Evolutionary conservation across 345 rosid species (phyloP), one percentile per base, ranked within the genome.

Genomic region (Salix purpurea): DNA sequence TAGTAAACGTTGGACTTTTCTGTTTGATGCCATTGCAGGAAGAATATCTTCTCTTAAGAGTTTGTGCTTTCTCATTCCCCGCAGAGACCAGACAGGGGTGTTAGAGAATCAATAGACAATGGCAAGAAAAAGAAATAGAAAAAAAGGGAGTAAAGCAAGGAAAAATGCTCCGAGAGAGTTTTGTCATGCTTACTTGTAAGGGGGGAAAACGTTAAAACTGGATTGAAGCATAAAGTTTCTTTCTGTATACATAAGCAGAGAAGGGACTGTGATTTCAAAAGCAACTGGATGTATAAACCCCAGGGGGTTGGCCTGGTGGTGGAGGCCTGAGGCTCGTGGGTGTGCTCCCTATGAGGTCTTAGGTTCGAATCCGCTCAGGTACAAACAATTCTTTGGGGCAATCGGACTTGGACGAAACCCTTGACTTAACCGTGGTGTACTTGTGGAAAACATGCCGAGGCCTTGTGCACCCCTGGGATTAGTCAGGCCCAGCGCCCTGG

Each of bases 1-100:
- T 58, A 96, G 97, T 46, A 96, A 86, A 44, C 97, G 89, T 86
- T 96, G 99, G 52, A 96, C 99, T 85, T 94, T 96, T 69, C 99
- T 85, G 82, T 96, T 96, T 40, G 98, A 85, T 69, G 98, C 99
- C 95, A 92, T 89, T 56, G 98, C 97, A 6, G 99, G 98, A 77
- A 96, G 97, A 84, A 96, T 88, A 81, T 94, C 97, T 52, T 93
- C 93, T 79, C 88, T 80, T 71, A 96, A 81, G 73, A 93, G 95
- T 74, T 89, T 93, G 89, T 91, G 98, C 86, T 94, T 96, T 85
- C 85, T 83, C 91, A 92, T 88, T 81, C 97, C 98, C 99, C 92
- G 86, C 60, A 90, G 72, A 75, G 64, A 67, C 26, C 70, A 50
- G 62, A 54, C 54, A 6, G 18, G 64, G 40, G 12, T 34, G 37